Percentiles rank a stretch among this genome's conserved stretches.
Evolutionary conservation across 345 rosid genomes (phyloP).

Genomic region (Rhodamnia rubescens): DNA sequence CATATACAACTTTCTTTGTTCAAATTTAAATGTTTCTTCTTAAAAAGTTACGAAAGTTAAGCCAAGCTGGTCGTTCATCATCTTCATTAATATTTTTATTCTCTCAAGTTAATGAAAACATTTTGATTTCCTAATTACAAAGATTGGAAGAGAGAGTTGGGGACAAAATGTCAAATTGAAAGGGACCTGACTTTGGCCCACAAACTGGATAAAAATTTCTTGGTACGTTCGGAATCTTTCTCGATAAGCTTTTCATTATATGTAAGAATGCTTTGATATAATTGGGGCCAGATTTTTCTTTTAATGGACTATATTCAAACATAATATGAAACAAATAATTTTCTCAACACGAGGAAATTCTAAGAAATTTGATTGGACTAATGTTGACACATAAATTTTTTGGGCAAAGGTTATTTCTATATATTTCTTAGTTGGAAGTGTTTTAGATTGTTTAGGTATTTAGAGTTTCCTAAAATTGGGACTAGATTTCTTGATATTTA

Average conservation of each 20-base stretch:
- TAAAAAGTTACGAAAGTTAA: background rate
- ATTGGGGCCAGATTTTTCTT: background rate
- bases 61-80: background rate
- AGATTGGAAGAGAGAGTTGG: background rate
- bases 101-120: background rate
- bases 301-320: background rate
- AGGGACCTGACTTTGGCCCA: background rate
- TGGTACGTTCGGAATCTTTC: background rate
- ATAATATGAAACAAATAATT: background rate
- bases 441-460: background rate
- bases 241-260: background rate
- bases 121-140: background rate
- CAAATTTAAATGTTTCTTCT: background rate
- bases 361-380: background rate
- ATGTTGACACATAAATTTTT: background rate
- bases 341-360: background rate
- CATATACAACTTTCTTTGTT: background rate
- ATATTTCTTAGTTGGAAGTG: background rate
- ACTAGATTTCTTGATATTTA: background rate
- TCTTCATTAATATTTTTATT: background rate
- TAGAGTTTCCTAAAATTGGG: background rate
- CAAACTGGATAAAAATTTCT: background rate
- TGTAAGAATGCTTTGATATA: background rate
- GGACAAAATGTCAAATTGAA: background rate
- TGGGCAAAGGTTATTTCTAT: fast-evolving